Percentiles rank a stretch among this genome's conserved stretches.
phyloP scores from a whole-genome alignment of 768 basidiomycete genomes.

The Pisolithus marmoratus region DNA sequence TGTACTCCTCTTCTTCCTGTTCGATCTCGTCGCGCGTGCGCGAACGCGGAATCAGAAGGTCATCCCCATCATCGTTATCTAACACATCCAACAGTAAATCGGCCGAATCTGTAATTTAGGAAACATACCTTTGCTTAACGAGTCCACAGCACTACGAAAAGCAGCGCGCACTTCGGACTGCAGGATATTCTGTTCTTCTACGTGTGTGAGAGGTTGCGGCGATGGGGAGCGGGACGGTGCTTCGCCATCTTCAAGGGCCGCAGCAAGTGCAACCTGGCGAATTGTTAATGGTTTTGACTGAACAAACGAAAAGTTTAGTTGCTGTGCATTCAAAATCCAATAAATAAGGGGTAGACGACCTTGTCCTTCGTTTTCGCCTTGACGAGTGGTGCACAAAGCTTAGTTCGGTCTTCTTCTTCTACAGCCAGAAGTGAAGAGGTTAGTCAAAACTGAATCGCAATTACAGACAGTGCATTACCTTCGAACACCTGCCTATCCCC shows the following conservation, averaged over 20 bases:
- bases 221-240: slow-evolving; percentile 54
- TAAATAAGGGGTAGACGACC: slow-evolving; percentile 27
- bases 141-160: slow-evolving; percentile 50
- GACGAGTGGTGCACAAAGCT: slow-evolving; percentile 18
- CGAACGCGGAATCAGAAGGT: slow-evolving; percentile 66
- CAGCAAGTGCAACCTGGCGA: slow-evolving; percentile 65
- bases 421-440: not conserved
- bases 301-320: slow-evolving; percentile 1
- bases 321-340: not conserved
- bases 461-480: slow-evolving; percentile 40
- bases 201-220: slow-evolving; percentile 59
- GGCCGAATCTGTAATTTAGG: not conserved
- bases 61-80: slow-evolving; percentile 50
- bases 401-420: slow-evolving; percentile 61
- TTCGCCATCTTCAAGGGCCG: slow-evolving; percentile 43
- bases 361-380: slow-evolving; percentile 42
- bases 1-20: slow-evolving; percentile 81
- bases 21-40: slow-evolving; percentile 75
- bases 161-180: slow-evolving; percentile 80
- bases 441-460: not conserved
- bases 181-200: slow-evolving; percentile 69
- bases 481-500: slow-evolving; percentile 66
- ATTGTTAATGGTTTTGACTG: slow-evolving; percentile 71
- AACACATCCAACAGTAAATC: slow-evolving; percentile 17
- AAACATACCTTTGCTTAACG: slow-evolving; percentile 10